Evolutionary conservation across 306 rosid genomes (phyloP).

Genomic region (Benincasa hispida): DNA sequence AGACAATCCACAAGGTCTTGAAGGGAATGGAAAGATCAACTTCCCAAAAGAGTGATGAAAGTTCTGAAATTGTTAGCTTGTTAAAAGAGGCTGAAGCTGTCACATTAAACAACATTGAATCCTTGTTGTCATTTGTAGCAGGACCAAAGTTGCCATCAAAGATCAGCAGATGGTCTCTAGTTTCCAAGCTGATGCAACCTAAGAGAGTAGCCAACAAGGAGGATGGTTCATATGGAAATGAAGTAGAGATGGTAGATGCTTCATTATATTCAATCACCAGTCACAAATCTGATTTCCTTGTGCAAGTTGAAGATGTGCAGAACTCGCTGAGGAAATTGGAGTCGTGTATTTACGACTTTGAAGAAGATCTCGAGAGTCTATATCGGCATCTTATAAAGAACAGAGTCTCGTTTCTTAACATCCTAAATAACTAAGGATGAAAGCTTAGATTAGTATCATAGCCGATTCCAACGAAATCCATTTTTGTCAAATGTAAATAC

Average conservation of each 20-base stretch:
- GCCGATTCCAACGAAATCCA: neutral
- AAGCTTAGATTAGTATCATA: neutral
- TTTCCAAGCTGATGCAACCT: slow-evolving; percentile 12
- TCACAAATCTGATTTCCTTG: neutral
- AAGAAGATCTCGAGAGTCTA: slow-evolving; percentile 9
- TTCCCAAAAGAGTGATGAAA: neutral
- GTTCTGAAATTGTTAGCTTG: neutral
- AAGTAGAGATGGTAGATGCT: slow-evolving; percentile 10
- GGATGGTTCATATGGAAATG: neutral
- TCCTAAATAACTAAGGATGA: slow-evolving; percentile 6
- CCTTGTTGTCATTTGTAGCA: slow-evolving; percentile 6
- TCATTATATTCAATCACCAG: neutral
- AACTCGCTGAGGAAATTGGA: slow-evolving; percentile 2
- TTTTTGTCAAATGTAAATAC: neutral
- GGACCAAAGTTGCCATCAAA: slow-evolving; percentile 6
- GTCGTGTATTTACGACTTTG: slow-evolving; percentile 14
- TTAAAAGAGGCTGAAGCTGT: slow-evolving; percentile 13
- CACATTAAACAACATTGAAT: neutral
- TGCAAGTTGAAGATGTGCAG: neutral
- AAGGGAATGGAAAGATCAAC: neutral
- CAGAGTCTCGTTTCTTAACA: slow-evolving; percentile 23
- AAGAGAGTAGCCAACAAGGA: slow-evolving; percentile 10
- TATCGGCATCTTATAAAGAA: slow-evolving; percentile 15
- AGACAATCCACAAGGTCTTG: neutral
- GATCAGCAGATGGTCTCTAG: slow-evolving; percentile 10